Base-by-base conservation (phyloP, 2,329 filamentous ascomycete genomes). In the Chaetomium sp. region DNA sequence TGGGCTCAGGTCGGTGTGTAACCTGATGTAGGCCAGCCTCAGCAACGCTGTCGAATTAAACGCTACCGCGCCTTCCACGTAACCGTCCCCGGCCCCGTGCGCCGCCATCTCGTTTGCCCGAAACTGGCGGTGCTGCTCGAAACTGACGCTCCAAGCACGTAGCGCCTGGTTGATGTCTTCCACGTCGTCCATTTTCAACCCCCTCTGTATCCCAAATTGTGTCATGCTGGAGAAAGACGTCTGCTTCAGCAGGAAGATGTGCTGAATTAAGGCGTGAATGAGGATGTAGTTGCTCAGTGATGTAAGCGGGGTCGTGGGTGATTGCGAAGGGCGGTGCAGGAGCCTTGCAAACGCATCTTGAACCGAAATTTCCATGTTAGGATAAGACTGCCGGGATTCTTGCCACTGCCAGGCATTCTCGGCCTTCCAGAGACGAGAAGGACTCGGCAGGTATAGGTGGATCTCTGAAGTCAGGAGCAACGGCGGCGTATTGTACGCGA, bases 261-360 rank as follows among this genome's bases (percentile, higher is more conserved):
- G 88, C 70, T 92, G 89, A 12, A 91, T 83, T 27, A 92, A 74
- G 3, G 88, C 88, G 71, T 91, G 88, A 3, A 92, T 88, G 38
- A 92, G 79, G 8, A 90, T 83, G 68, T 92, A 91, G 70, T 89
- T 89, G 0, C 88, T 89, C 7, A 90, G 75, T 0, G 86, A 85
- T 0, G 85, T 86, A 63, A 86, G 78, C 53, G 82, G 80, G 0
- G 79, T 75, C 0, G 81, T 81, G 0, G 83, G 78, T 0, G 78
- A 78, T 66, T 84, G 80, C 1, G 79, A 77, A 3, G 79, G 76
- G 42, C 85, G 81, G 29, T 83, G 80, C 42, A 89, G 80, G 0
- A 88, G 76, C 49, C 82, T 77, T 5, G 80, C 80, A 56, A 89
- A 82, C 0, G 84, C 83, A 42, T 88, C 84, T 64, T 85, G 84